Conservation (phyloP, 345 rosid genomes). For the Melaleuca alternifolia region DNA sequence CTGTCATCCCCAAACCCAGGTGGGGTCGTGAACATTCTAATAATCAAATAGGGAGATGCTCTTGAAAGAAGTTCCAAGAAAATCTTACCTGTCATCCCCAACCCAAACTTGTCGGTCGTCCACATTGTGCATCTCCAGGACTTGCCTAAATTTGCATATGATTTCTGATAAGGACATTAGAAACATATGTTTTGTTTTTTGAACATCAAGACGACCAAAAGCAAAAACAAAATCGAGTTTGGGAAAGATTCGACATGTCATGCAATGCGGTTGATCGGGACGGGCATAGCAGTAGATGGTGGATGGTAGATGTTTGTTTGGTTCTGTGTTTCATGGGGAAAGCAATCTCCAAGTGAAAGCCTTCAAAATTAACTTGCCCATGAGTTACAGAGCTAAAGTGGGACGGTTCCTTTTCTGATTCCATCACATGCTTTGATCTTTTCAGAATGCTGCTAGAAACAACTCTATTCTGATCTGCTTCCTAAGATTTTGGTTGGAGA, state of each 20-base stretch:
- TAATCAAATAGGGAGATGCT: neutral
- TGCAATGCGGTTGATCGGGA: neutral
- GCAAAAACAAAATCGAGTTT: neutral
- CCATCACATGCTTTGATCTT: neutral
- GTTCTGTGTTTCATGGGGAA: conserved; percentile 53
- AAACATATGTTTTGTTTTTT: neutral
- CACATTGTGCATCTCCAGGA: neutral
- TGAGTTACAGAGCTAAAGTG: conserved; percentile 39
- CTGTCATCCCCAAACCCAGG: neutral
- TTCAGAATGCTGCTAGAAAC: neutral
- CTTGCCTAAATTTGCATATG: neutral
- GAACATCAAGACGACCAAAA: neutral
- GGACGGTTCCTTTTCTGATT: neutral
- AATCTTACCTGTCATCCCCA: neutral
- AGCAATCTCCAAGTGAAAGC: conserved; percentile 39
- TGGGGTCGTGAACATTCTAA: neutral
- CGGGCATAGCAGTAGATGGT: conserved; percentile 53
- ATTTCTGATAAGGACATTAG: neutral
- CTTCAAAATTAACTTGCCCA: conserved; percentile 42
- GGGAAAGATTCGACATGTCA: neutral
- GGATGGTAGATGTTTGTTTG: conserved; percentile 65
- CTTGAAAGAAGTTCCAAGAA: neutral
- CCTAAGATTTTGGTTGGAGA: neutral
- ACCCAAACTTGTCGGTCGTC: neutral
- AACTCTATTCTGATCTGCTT: neutral